Evolutionary conservation across 2,329 filamentous ascomycete species (phyloP).

Genomic region (Huntiella moniliformis): DNA sequence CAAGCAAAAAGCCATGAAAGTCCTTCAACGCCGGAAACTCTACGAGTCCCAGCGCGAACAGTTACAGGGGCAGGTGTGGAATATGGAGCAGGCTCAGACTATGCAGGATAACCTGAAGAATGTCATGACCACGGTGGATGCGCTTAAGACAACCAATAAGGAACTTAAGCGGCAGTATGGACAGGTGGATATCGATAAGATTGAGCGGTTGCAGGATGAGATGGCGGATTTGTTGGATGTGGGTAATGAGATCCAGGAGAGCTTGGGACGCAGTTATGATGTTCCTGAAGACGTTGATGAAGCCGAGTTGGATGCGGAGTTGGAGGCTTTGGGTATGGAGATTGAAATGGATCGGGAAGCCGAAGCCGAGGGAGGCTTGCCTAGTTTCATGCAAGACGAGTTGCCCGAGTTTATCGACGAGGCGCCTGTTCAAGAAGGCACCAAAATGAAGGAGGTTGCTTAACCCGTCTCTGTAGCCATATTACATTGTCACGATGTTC

Average conservation of each 20-base stretch:
- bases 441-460: constrained; percentile 71
- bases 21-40: constrained; percentile 81
- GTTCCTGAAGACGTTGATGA: constrained; percentile 95
- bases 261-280: constrained; percentile 76
- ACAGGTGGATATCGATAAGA: constrained; percentile 93
- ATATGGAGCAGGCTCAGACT: constrained; percentile 95
- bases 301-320: constrained; percentile 83
- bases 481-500: background rate
- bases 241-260: constrained; percentile 96
- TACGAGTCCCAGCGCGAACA: constrained; percentile 91
- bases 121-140: constrained; percentile 94
- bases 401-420: constrained; percentile 84
- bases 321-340: constrained; percentile 87
- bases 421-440: constrained; percentile 49
- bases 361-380: constrained; percentile 39
- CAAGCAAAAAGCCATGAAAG: constrained; percentile 84
- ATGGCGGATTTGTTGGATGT: constrained; percentile 97
- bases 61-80: constrained; percentile 87
- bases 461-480: constrained; percentile 16
- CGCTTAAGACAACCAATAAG: constrained; percentile 93
- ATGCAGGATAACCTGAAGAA: constrained; percentile 99
- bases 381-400: constrained; percentile 80
- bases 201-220: constrained; percentile 93
- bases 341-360: constrained; percentile 65
- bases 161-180: constrained; percentile 84